These are phyloP conservation scores for Ophiocordyceps sinensis DNA, from an alignment of 2,329 filamentous ascomycete genomes.

Conservation along the genomic window DNA sequence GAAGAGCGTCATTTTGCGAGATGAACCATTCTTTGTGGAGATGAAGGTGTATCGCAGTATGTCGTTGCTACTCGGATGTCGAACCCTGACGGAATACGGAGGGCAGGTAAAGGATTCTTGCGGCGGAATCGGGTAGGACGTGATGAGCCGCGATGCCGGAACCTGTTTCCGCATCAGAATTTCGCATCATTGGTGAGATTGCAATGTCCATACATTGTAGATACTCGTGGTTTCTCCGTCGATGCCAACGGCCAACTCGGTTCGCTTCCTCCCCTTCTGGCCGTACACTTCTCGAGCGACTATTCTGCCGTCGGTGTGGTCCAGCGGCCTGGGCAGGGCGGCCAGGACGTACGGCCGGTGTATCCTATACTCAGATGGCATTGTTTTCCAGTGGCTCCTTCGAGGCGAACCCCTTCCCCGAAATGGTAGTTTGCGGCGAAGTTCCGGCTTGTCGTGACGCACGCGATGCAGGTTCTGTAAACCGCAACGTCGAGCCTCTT, in stretches of 20 bases:
- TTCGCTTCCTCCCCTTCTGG: constrained; percentile 46
- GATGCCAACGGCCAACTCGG: constrained; percentile 48
- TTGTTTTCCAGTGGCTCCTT: constrained; percentile 10
- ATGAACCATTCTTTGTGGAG: constrained; percentile 33
- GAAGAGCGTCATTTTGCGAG: constrained; percentile 42
- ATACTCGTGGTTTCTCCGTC: constrained; percentile 52
- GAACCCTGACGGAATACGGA: constrained; percentile 41
- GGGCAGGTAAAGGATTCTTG: constrained; percentile 50
- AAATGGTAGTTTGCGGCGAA: neutral
- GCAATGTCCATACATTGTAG: constrained; percentile 39
- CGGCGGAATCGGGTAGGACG: constrained; percentile 52
- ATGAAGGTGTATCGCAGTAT: constrained; percentile 47
- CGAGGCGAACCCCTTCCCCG: neutral
- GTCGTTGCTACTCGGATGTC: constrained; percentile 30
- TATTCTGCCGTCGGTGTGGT: constrained; percentile 34
- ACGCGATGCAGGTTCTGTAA: neutral
- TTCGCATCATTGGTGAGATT: neutral
- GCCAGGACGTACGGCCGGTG: constrained; percentile 51
- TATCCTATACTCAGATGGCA: constrained; percentile 46
- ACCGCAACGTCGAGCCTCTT: neutral
- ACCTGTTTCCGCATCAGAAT: constrained; percentile 26
- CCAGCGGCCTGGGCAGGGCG: constrained; percentile 42
- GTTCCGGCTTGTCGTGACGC: neutral
- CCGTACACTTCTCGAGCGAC: constrained; percentile 47
- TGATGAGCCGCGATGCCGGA: constrained; percentile 44